Percentiles rank a stretch among this genome's conserved stretches.
Evolutionary conservation across 352 stramenopile genomes (phyloP).

Genomic region (Phytophthora kernoviae): DNA sequence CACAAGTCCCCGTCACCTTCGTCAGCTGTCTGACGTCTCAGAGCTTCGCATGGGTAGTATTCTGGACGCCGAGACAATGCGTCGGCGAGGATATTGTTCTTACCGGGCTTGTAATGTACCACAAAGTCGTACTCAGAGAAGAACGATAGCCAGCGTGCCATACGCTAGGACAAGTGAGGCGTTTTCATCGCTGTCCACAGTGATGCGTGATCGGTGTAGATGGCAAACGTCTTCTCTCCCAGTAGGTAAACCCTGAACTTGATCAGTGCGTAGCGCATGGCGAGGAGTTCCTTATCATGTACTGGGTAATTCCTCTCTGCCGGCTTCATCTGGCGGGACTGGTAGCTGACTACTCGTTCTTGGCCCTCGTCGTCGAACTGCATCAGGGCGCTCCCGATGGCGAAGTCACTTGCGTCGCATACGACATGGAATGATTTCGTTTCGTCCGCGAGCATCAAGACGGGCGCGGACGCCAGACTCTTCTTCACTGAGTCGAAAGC

Average conservation of each 20-base stretch:
- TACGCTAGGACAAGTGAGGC: background rate
- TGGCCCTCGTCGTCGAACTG: background rate
- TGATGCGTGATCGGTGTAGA: background rate
- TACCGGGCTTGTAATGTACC: too few species aligned
- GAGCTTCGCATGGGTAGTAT: too few species aligned
- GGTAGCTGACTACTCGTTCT: background rate
- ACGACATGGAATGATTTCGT: too few species aligned
- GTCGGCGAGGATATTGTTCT: too few species aligned
- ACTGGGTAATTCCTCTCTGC: background rate
- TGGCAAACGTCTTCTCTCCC: background rate
- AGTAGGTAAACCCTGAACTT: background rate
- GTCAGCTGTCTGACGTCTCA: too few species aligned
- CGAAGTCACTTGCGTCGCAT: background rate
- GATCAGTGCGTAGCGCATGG: background rate
- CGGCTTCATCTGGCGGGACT: background rate
- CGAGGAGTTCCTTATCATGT: background rate
- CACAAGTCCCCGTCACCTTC: too few species aligned
- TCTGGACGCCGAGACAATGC: too few species aligned
- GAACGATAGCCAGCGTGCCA: background rate
- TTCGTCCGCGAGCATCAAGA: too few species aligned
- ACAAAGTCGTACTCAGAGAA: conserved; percentile 1
- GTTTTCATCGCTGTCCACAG: background rate
- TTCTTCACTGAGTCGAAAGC: too few species aligned
- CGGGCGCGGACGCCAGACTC: too few species aligned
- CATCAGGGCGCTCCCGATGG: background rate